phyloP scores from a whole-genome alignment of 805 yeast species.

The Dipodascus albidus region DNA sequence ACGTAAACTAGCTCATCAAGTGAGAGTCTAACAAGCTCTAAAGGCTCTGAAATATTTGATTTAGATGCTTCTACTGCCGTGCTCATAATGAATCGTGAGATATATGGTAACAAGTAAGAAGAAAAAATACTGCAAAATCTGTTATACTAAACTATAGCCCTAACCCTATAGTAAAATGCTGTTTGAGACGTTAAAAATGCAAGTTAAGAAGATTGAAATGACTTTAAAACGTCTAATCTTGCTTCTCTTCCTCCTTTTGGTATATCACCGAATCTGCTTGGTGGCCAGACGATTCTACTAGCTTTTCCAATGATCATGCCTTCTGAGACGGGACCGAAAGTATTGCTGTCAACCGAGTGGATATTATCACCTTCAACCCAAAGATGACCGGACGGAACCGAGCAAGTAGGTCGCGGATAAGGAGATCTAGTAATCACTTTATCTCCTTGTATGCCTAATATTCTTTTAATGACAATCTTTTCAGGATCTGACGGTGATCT shows the following conservation, averaged over 20 bases:
- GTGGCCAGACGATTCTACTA: conserved; percentile 59
- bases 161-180: no score
- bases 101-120: background rate
- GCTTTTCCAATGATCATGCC: conserved; percentile 77
- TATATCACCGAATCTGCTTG: conserved; percentile 39
- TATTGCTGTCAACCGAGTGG: conserved; percentile 69
- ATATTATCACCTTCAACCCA: conserved; percentile 95
- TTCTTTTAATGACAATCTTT: conserved; percentile 63
- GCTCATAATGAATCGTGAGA: background rate
- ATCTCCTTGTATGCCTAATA: conserved; percentile 70
- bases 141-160: background rate
- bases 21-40: conserved; percentile 75
- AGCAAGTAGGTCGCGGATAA: conserved; percentile 51
- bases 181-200: no score
- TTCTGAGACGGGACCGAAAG: conserved; percentile 77
- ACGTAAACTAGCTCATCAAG: conserved; percentile 80
- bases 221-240: conserved; percentile 14
- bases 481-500: conserved; percentile 76
- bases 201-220: background rate
- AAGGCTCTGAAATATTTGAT: conserved; percentile 49
- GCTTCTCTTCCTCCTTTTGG: conserved; percentile 45
- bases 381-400: conserved; percentile 66
- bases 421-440: conserved; percentile 47
- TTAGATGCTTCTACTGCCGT: background rate
- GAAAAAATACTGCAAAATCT: background rate